phyloP scores from a whole-genome alignment of 257 asterid species.

The Mentha longifolia region DNA sequence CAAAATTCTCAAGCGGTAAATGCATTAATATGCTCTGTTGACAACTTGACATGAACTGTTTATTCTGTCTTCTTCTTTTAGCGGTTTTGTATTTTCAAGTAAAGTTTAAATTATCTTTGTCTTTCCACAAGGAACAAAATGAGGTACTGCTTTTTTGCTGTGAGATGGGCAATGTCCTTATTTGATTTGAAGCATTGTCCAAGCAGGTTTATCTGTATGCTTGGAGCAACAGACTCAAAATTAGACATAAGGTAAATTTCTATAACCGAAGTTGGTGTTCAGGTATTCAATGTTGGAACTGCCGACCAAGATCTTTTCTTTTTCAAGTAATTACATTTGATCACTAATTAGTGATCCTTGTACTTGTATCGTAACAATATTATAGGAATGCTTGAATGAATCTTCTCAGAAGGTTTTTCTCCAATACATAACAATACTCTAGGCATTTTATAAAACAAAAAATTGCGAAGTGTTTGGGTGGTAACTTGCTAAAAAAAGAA shows the following conservation, averaged over 20 bases:
- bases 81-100: constrained; percentile 27
- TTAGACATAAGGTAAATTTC: constrained; percentile 84
- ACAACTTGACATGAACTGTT: not conserved
- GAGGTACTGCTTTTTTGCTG: constrained; percentile 98
- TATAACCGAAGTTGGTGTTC: constrained; percentile 24
- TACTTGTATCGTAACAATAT: constrained; percentile 18
- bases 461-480: not conserved
- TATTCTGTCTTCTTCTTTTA: constrained; percentile 11
- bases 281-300: constrained; percentile 22
- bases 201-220: constrained; percentile 93
- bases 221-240: constrained; percentile 90
- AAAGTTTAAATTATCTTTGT: constrained; percentile 17
- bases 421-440: not conserved
- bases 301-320: not conserved
- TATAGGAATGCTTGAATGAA: not conserved
- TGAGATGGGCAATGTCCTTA: constrained; percentile 93
- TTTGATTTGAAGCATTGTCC: constrained; percentile 92
- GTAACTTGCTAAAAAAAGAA: not conserved
- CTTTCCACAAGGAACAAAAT: constrained; percentile 77
- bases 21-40: constrained; percentile 34
- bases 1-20: constrained; percentile 80
- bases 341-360: constrained; percentile 18
- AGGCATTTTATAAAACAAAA: not conserved
- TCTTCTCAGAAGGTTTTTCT: constrained; percentile 10
- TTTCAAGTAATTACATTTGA: constrained; percentile 7